These are phyloP conservation scores for Bretschneidera sinensis DNA, from an alignment of 345 rosid genomes.

Conservation along the genomic window DNA sequence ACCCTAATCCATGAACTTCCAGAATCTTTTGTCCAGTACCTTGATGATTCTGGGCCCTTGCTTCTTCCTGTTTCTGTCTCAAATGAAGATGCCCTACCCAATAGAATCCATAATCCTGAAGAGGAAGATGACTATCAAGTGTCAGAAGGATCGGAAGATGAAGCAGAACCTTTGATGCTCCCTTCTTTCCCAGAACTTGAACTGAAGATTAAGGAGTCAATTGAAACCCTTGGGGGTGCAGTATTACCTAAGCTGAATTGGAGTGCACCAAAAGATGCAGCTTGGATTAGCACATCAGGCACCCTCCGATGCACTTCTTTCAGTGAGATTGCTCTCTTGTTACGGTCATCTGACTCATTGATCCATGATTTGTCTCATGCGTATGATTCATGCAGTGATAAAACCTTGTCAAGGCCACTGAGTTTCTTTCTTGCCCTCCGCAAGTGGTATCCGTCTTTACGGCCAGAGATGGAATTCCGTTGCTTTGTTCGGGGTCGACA, in stretches of 20 bases:
- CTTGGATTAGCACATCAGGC: slow-evolving; percentile 78
- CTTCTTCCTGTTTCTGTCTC: slow-evolving; percentile 60
- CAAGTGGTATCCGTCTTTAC: slow-evolving; percentile 63
- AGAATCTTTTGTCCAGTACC: slow-evolving; percentile 64
- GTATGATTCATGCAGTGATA: slow-evolving; percentile 62
- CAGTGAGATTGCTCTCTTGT: slow-evolving; percentile 59
- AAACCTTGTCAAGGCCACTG: slow-evolving; percentile 43
- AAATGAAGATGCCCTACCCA: slow-evolving; percentile 71
- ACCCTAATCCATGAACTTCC: slow-evolving; percentile 72
- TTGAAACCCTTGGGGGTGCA: slow-evolving; percentile 62
- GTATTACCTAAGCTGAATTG: slow-evolving; percentile 81
- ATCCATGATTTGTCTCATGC: slow-evolving; percentile 75
- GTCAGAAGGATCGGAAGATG: slow-evolving; percentile 62
- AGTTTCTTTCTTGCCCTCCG: slow-evolving; percentile 74
- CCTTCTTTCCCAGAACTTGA: slow-evolving; percentile 77
- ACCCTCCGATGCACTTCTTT: slow-evolving; percentile 63
- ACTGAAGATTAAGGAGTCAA: slow-evolving; percentile 50
- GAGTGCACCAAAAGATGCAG: slow-evolving; percentile 91
- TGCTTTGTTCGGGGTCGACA: slow-evolving; percentile 50
- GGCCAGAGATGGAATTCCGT: slow-evolving; percentile 77
- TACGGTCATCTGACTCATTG: slow-evolving; percentile 69
- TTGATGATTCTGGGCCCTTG: slow-evolving; percentile 76
- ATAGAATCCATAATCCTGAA: slow-evolving; percentile 53
- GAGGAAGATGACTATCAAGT: slow-evolving; percentile 69
- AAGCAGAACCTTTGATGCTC: slow-evolving; percentile 39